A percentile compares a stretch with the other conserved stretches of the same genome.
These are phyloP conservation scores for Didymella pomorum DNA, from an alignment of 2,329 filamentous ascomycete species.

Conservation along the genomic window DNA sequence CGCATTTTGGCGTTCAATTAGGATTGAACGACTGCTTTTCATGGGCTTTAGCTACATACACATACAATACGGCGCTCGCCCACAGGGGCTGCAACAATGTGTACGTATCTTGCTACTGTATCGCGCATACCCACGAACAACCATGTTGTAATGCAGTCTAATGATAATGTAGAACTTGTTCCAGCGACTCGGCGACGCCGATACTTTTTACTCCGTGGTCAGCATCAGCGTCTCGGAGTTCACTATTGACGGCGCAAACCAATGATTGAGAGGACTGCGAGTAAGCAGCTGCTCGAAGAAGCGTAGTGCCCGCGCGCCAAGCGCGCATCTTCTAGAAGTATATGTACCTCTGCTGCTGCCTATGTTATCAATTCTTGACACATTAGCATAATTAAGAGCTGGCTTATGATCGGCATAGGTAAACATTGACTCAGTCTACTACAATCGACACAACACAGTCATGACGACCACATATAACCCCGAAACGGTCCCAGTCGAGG, in stretches of 20 bases:
- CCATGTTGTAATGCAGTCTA: not conserved
- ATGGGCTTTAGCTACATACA: not conserved
- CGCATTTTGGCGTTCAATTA: not conserved
- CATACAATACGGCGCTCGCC: not conserved
- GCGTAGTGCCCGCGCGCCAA: constrained; percentile 12
- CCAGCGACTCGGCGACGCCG: not conserved
- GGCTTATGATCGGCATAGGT: not conserved
- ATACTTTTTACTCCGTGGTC: not conserved
- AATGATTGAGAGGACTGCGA: not conserved
- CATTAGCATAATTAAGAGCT: not conserved
- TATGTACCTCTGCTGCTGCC: constrained; percentile 3
- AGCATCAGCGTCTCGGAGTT: not conserved
- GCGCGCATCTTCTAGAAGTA: not conserved
- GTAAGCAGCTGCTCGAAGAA: constrained; percentile 9
- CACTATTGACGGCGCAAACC: not conserved
- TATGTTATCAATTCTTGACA: not conserved
- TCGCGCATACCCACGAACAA: not conserved
- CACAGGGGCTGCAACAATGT: not conserved
- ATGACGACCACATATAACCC: constrained; percentile 3
- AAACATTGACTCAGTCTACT: not conserved
- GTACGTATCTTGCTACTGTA: constrained; percentile 1
- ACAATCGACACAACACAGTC: not conserved
- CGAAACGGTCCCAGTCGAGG: constrained; percentile 34
- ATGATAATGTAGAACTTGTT: not conserved
- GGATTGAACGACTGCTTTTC: too few species aligned